Evolutionary conservation across 176 grass and related monocot species (phyloP).

Genomic region (Cenchrus fungigraminus): DNA sequence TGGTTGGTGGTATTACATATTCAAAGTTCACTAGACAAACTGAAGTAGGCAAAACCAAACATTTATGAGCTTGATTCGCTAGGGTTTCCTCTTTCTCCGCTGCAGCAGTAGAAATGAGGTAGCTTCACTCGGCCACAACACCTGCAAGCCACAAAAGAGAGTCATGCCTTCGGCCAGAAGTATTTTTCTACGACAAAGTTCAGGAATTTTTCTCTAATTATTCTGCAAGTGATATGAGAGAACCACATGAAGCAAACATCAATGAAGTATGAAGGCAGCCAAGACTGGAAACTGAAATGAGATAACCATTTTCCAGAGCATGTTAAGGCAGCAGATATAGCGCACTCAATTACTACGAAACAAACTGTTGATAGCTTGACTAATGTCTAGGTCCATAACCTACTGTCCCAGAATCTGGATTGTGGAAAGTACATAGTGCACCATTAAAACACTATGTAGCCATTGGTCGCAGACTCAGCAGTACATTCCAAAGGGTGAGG

Average conservation of each 20-base stretch:
- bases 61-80: constrained; percentile 47
- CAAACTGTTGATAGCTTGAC: neutral
- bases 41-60: neutral
- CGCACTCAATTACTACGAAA: neutral
- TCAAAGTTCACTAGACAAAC: neutral
- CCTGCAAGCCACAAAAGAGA: constrained; percentile 42
- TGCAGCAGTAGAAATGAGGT: constrained; percentile 94
- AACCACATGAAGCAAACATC: constrained; percentile 4
- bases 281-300: constrained; percentile 19
- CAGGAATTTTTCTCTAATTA: neutral
- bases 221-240: neutral
- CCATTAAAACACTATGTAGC: neutral
- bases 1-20: neutral
- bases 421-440: neutral
- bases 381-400: neutral
- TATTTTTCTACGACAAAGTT: neutral
- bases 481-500: neutral
- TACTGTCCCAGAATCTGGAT: neutral
- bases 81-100: constrained; percentile 67
- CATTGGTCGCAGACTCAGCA: neutral
- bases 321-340: neutral
- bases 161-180: neutral
- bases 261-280: neutral
- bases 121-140: constrained; percentile 93
- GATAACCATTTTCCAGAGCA: neutral